These are phyloP conservation scores for Phytopythium sindhum DNA, from an alignment of 352 stramenopile genomes.

Conservation along the genomic window DNA sequence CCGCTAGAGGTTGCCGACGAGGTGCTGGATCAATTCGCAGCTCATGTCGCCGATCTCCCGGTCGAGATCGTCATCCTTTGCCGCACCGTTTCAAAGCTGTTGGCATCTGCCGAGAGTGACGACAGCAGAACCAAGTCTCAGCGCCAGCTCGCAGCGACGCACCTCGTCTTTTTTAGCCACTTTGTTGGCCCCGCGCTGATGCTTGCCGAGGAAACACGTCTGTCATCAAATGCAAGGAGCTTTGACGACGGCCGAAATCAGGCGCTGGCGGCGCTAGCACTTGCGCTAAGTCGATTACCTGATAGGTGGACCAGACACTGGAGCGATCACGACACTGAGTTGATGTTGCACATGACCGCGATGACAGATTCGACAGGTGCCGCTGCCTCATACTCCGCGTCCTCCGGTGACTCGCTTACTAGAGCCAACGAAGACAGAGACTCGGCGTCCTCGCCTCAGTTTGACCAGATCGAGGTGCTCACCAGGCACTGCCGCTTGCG, in stretches of 20 bases:
- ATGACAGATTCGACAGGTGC: background rate
- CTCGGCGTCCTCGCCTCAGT: background rate
- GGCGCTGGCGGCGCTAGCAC: background rate
- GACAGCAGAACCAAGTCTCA: background rate
- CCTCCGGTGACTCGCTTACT: background rate
- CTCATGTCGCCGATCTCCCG: conserved; percentile 25
- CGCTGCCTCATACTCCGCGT: background rate
- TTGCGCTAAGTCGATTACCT: conserved; percentile 1
- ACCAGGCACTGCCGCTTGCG: background rate
- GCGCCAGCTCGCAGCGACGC: conserved; percentile 25
- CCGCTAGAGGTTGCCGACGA: conserved; percentile 9
- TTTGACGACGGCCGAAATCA: background rate
- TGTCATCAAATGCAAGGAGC: no score
- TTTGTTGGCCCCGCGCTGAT: conserved; percentile 50
- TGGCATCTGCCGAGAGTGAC: conserved; percentile 2
- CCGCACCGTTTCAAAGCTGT: conserved; percentile 30
- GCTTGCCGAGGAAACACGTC: conserved; percentile 14
- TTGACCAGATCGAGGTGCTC: conserved; percentile 2
- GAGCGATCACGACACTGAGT: background rate
- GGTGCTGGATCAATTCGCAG: conserved; percentile 28
- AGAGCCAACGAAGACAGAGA: background rate
- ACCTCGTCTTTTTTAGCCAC: conserved; percentile 78
- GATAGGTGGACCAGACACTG: background rate
- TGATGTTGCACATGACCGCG: background rate
- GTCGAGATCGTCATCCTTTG: conserved; percentile 55